Percentiles rank a stretch among this genome's conserved stretches.
Conservation (phyloP, 2,329 filamentous ascomycete species). For the Stenocarpella maydis region DNA sequence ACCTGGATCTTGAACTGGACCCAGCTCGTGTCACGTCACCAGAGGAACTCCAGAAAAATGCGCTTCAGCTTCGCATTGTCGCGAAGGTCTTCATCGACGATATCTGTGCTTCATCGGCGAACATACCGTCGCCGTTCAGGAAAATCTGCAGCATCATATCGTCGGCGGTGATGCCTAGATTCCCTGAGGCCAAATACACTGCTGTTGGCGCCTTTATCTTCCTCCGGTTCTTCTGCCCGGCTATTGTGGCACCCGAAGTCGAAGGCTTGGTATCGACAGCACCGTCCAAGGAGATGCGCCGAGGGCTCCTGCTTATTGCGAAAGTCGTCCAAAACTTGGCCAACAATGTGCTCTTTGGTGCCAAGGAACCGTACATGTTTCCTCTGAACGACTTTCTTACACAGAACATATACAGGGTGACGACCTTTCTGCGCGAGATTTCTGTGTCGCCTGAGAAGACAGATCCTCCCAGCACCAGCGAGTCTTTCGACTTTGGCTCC, state of each 20-base stretch:
- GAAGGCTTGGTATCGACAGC: constrained; percentile 69
- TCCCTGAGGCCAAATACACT: constrained; percentile 75
- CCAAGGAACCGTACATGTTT: constrained; percentile 78
- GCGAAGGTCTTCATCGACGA: constrained; percentile 77
- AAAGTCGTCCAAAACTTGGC: constrained; percentile 77
- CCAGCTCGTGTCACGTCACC: constrained; percentile 66
- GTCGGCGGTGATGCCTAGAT: constrained; percentile 67
- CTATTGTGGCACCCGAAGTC: constrained; percentile 74
- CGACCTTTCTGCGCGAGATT: constrained; percentile 72
- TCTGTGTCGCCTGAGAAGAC: constrained; percentile 62
- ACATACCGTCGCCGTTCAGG: constrained; percentile 69
- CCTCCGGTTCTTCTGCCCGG: constrained; percentile 75
- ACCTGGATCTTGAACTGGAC: constrained; percentile 73
- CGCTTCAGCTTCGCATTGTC: constrained; percentile 70
- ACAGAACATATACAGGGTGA: constrained; percentile 73
- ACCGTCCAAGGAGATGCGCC: constrained; percentile 74
- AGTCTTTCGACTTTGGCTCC: constrained; percentile 75
- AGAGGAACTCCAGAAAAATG: constrained; percentile 73
- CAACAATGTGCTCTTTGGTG: constrained; percentile 76
- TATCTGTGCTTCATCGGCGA: constrained; percentile 69
- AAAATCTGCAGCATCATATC: constrained; percentile 75
- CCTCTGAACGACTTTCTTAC: constrained; percentile 74
- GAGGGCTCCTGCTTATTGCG: constrained; percentile 72
- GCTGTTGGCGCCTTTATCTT: constrained; percentile 77
- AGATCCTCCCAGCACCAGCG: constrained; percentile 51